phyloP scores from a whole-genome alignment of 2,329 filamentous ascomycete genomes.

The Diaporthe citriasiana region DNA sequence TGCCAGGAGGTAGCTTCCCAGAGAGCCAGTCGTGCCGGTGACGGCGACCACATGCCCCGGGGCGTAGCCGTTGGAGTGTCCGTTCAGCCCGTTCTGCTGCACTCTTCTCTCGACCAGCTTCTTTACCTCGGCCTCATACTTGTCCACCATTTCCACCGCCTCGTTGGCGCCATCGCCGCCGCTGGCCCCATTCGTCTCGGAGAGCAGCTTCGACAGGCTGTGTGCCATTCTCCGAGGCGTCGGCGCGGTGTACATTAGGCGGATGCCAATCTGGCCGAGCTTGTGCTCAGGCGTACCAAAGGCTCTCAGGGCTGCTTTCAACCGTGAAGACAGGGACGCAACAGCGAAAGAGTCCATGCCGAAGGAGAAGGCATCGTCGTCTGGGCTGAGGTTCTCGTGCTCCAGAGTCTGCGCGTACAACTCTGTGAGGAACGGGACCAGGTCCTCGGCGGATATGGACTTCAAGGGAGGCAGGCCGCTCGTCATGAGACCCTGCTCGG shows the following conservation, averaged over 20 bases:
- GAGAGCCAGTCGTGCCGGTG: conserved; percentile 38
- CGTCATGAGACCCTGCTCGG: conserved; percentile 35
- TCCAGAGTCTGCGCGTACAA: conserved; percentile 37
- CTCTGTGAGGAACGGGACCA: conserved; percentile 31
- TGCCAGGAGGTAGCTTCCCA: conserved; percentile 39
- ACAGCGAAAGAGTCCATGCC: conserved; percentile 40
- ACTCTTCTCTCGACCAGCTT: conserved; percentile 47
- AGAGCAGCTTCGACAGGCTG: conserved; percentile 20
- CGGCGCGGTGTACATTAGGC: conserved; percentile 24
- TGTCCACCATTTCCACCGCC: conserved; percentile 35
- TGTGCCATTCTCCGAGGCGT: conserved; percentile 24
- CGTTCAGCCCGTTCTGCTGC: conserved; percentile 18
- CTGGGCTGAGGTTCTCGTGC: conserved; percentile 11
- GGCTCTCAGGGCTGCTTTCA: conserved; percentile 39
- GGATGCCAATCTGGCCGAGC: conserved; percentile 25
- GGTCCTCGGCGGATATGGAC: conserved; percentile 30
- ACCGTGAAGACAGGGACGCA: conserved; percentile 25
- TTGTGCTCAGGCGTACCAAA: conserved; percentile 10
- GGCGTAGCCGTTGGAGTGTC: conserved; percentile 11
- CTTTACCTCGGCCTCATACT: conserved; percentile 50
- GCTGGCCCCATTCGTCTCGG: not conserved
- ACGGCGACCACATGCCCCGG: conserved; percentile 34
- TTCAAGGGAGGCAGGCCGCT: conserved; percentile 25
- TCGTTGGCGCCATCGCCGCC: not conserved
- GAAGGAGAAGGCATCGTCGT: conserved; percentile 36